These are phyloP conservation scores for Linaria vulgaris DNA, from an alignment of 257 asterid species.

Conservation along the genomic window DNA sequence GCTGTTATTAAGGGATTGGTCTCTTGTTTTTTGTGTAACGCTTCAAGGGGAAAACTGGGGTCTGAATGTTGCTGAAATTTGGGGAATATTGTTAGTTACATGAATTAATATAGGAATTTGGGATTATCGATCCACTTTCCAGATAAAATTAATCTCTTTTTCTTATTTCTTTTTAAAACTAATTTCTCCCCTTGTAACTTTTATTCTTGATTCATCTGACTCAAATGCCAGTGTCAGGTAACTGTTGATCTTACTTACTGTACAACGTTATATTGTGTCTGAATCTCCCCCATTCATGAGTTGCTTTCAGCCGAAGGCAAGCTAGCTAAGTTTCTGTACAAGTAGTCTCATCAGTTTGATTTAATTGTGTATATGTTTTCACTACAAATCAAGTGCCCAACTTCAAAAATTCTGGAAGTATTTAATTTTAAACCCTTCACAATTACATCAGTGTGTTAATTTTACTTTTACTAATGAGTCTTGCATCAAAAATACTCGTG, in stretches of 20 bases:
- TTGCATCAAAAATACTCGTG: no score
- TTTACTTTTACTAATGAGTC: background rate
- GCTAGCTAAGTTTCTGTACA: slow-evolving; percentile 37
- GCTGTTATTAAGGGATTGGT: slow-evolving; percentile 52
- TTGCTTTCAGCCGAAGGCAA: slow-evolving; percentile 45
- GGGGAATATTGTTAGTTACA: no score
- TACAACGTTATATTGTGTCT: slow-evolving; percentile 34
- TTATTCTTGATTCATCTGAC: slow-evolving; percentile 2
- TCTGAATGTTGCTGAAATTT: no score
- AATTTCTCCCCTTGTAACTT: no score
- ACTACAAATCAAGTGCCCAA: slow-evolving; percentile 22
- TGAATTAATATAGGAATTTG: no score
- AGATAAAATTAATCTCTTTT: background rate
- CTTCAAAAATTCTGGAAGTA: slow-evolving; percentile 20
- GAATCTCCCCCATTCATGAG: slow-evolving; percentile 25
- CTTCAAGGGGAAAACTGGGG: background rate
- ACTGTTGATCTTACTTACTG: background rate
- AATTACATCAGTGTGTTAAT: background rate
- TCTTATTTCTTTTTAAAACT: background rate
- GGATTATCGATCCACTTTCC: no score
- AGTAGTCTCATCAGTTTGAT: slow-evolving; percentile 23
- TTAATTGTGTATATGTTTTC: slow-evolving; percentile 31
- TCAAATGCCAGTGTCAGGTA: background rate
- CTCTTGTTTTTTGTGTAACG: slow-evolving; percentile 28
- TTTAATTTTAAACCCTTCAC: background rate